Evolutionary conservation across 257 asterid genomes (phyloP).

Genomic region (Mitragyna speciosa): DNA sequence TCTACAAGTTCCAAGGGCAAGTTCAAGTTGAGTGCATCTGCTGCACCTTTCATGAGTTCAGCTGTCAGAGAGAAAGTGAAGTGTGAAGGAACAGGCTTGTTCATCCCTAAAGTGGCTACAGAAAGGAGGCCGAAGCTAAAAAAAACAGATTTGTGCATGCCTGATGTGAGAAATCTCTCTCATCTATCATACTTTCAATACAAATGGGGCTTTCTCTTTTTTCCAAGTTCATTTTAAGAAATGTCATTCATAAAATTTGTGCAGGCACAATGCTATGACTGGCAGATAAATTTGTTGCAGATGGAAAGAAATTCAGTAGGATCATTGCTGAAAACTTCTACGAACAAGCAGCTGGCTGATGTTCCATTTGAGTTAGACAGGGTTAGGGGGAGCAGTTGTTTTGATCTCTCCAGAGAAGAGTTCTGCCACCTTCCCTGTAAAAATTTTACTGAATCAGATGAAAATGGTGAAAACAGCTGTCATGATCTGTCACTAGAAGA

Average conservation of each 20-base stretch:
- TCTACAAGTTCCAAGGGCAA: slow-evolving; percentile 2
- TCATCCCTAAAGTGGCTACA: neutral
- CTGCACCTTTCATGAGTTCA: neutral
- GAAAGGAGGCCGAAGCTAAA: neutral
- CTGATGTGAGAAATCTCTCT: neutral
- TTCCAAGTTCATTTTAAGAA: neutral
- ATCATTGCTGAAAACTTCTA: neutral
- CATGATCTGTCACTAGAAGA: neutral
- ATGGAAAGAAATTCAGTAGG: neutral
- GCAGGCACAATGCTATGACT: neutral
- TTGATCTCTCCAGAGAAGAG: neutral
- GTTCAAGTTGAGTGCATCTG: neutral
- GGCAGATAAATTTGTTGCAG: neutral
- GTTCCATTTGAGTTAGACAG: neutral
- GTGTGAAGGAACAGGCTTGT: slow-evolving; percentile 7
- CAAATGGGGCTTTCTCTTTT: neutral
- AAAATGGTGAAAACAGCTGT: neutral
- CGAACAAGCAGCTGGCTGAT: neutral
- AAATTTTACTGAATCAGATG: neutral
- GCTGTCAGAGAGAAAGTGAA: neutral
- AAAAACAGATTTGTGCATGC: neutral
- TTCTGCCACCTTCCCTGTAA: neutral
- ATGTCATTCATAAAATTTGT: neutral
- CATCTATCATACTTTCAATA: neutral
- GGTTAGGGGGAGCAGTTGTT: neutral